Conservation (phyloP, 2,329 filamentous ascomycete genomes). For the Hypomyces rosellus region DNA sequence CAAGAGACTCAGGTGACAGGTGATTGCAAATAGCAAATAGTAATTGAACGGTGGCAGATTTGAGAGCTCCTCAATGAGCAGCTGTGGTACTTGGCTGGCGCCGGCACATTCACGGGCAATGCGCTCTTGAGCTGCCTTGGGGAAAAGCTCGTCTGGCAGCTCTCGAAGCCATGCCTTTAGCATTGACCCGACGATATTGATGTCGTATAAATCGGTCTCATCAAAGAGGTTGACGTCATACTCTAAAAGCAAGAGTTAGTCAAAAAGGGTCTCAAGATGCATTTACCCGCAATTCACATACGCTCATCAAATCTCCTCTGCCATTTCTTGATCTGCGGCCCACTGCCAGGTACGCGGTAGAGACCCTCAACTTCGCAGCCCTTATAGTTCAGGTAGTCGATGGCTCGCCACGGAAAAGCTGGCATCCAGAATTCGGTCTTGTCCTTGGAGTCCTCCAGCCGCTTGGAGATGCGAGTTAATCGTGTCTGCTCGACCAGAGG, state of each 20-base stretch:
- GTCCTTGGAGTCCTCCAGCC: constrained; percentile 78
- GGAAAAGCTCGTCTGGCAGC: constrained; percentile 89
- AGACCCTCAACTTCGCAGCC: constrained; percentile 89
- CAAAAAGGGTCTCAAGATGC: neutral
- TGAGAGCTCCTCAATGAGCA: constrained; percentile 86
- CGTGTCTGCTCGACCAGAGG: constrained; percentile 85
- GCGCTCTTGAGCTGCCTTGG: constrained; percentile 72
- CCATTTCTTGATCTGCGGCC: constrained; percentile 87
- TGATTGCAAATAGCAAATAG: constrained; percentile 94
- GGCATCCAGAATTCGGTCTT: constrained; percentile 99
- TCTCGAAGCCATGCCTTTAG: constrained; percentile 95
- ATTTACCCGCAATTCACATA: constrained; percentile 30
- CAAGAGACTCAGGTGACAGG: constrained; percentile 86
- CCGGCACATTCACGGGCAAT: constrained; percentile 75
- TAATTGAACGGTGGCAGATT: constrained; percentile 96
- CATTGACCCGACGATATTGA: constrained; percentile 93
- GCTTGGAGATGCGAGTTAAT: constrained; percentile 84
- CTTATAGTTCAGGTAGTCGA: constrained; percentile 94
- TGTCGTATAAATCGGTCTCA: constrained; percentile 83
- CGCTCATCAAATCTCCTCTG: constrained; percentile 84
- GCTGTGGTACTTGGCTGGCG: constrained; percentile 71
- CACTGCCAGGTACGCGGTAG: constrained; percentile 86
- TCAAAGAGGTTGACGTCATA: constrained; percentile 86
- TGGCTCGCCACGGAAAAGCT: constrained; percentile 87
- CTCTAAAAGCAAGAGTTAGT: constrained; percentile 43